phyloP scores from a whole-genome alignment of 202 grass and related monocot genomes.

The Elaeis oleifera region DNA sequence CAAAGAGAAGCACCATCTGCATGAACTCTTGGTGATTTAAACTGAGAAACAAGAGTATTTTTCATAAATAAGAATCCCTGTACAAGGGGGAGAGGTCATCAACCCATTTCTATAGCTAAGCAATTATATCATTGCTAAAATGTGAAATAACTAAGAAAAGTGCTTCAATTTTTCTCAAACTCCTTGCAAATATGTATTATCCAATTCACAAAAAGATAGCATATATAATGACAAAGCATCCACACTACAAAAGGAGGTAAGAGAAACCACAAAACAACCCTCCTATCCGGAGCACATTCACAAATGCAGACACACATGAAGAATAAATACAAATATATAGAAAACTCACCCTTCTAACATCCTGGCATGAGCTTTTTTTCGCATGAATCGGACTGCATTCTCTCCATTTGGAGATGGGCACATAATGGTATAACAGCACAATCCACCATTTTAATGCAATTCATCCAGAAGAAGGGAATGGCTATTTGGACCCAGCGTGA shows the following conservation, averaged over 20 bases:
- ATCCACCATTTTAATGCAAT: conserved; percentile 11
- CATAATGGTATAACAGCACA: conserved; percentile 2
- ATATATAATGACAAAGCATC: too few species aligned
- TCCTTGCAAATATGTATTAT: too few species aligned
- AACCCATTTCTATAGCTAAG: too few species aligned
- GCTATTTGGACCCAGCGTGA: too few species aligned
- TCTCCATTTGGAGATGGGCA: not conserved
- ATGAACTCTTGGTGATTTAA: conserved; percentile 20
- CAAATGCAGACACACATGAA: too few species aligned
- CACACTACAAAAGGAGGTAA: too few species aligned
- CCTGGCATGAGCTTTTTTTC: not conserved
- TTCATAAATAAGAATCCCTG: conserved; percentile 31
- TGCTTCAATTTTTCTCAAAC: too few species aligned
- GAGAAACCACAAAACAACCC: too few species aligned
- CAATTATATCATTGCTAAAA: too few species aligned
- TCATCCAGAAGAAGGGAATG: not conserved
- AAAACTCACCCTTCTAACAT: not conserved
- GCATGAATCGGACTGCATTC: not conserved
- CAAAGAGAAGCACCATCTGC: conserved; percentile 15
- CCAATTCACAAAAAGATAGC: too few species aligned
- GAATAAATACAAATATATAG: not conserved
- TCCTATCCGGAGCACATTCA: too few species aligned
- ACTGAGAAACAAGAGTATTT: conserved; percentile 19
- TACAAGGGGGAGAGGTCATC: not conserved
- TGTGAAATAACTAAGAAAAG: too few species aligned